Percentiles rank a stretch among this genome's conserved stretches.
Conservation (phyloP, 2,329 filamentous ascomycete genomes). For the Didymella pinodella region DNA sequence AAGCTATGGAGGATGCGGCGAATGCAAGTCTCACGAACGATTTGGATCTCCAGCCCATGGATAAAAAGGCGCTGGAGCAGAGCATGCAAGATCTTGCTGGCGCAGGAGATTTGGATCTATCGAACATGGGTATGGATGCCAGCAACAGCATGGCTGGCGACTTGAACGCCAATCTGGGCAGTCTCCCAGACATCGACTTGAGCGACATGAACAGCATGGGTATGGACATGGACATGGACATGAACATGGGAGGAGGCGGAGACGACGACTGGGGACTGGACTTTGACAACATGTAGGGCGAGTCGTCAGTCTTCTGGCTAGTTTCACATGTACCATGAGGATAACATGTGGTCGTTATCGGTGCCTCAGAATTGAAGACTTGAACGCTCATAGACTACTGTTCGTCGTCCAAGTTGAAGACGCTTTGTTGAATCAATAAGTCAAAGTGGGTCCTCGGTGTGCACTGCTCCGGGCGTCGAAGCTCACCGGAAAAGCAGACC, state of each 20-base stretch:
- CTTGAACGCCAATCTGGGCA: conserved; percentile 36
- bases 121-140: conserved; percentile 41
- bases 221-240: conserved; percentile 39
- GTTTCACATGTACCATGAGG: neutral
- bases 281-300: conserved; percentile 50
- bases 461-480: conserved; percentile 7
- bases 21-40: conserved; percentile 44
- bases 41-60: conserved; percentile 40
- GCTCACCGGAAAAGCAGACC: conserved; percentile 8
- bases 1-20: conserved; percentile 49
- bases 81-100: conserved; percentile 43
- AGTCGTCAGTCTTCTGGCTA: neutral
- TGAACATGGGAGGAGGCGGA: conserved; percentile 40
- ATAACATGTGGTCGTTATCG: no score
- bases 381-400: no score
- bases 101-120: conserved; percentile 41
- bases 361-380: neutral
- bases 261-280: conserved; percentile 54
- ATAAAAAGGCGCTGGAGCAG: conserved; percentile 45
- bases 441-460: conserved; percentile 16
- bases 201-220: conserved; percentile 41
- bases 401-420: no score
- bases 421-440: neutral
- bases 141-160: conserved; percentile 27
- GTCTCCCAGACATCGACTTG: conserved; percentile 42